Base-by-base conservation (phyloP, 2,329 filamentous ascomycete species). In the Phaeophleospora eucalypticola region DNA sequence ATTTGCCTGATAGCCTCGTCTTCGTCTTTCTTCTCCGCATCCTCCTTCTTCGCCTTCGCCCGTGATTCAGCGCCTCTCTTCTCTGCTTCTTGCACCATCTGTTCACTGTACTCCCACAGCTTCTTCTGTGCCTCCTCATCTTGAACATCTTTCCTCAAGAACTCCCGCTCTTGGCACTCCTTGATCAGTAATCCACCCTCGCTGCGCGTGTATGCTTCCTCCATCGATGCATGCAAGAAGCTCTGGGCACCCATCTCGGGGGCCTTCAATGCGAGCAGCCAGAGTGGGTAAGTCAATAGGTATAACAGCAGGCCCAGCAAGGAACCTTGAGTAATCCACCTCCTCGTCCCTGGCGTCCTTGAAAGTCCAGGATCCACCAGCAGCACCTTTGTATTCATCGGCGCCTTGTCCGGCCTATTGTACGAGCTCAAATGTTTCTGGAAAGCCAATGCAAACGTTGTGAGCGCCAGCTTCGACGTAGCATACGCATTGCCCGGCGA, bases 401-500 rank as follows among this genome's bases (percentile, higher is more conserved):
- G 89, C 39, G 87, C 74, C 52, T 84, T 80, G 65, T 98, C 93
- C 0, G 90, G 89, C 18, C 93, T 79, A 61, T 87, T 80, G 68
- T 94, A 95, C 2, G 84, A 73, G 56, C 89, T 83, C 38, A 98
- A 76, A 65, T 96, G 91, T 65, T 95, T 93, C 70, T 97, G 91
- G 66, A 91, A 95, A 7, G 91, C 86, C 40, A 85, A 80, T 0
- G 87, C 90, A 64, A 98, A 97, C 14, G 86, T 82, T 76, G 91
- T 94, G 37, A 96, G 75, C 0, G 93, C 89, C 20, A 97, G 71
- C 51, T 76, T 75, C 16, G 71, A 73, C 4, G 70, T 72, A 9
- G 74, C 72, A 57, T 77, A 77, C 14, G 68, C 71, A 43, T 65
- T 68, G 9, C 65, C 68, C 12, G 72, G 70, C 12, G 61, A 70